These are phyloP conservation scores for Vaccinium darrowii DNA, from an alignment of 148 eudicot species.

Conservation along the genomic window DNA sequence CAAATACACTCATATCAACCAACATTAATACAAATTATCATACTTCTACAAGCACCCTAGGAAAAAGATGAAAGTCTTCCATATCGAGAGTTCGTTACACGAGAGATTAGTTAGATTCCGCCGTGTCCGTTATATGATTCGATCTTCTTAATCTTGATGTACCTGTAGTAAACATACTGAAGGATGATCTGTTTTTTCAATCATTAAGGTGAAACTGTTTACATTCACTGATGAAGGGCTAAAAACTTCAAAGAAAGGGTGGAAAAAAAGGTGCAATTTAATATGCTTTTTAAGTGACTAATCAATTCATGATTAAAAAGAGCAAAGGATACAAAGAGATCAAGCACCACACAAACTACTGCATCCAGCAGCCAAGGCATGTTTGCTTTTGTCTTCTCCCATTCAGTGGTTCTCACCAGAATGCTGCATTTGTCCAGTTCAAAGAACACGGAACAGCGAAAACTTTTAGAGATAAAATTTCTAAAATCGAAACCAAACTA, in stretches of 20 bases:
- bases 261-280: neutral
- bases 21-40: neutral
- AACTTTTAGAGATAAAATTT: no score
- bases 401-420: constrained; percentile 42
- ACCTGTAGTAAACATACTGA: constrained; percentile 65
- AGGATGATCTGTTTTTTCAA: constrained; percentile 45
- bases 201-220: constrained; percentile 25
- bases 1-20: neutral
- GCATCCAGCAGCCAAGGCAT: constrained; percentile 66
- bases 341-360: constrained; percentile 49
- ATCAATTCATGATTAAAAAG: neutral
- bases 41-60: neutral
- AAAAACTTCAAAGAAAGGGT: no score
- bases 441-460: no score
- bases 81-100: neutral
- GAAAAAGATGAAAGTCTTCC: neutral
- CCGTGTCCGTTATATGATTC: constrained; percentile 15
- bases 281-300: neutral
- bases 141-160: constrained; percentile 31
- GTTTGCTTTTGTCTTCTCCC: constrained; percentile 44
- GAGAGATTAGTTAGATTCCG: neutral
- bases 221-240: neutral
- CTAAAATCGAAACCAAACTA: no score
- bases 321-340: constrained; percentile 56
- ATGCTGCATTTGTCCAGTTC: constrained; percentile 37